Evolutionary conservation across 2,329 filamentous ascomycete genomes (phyloP).

Genomic region (Cryphonectria carpinicola): DNA sequence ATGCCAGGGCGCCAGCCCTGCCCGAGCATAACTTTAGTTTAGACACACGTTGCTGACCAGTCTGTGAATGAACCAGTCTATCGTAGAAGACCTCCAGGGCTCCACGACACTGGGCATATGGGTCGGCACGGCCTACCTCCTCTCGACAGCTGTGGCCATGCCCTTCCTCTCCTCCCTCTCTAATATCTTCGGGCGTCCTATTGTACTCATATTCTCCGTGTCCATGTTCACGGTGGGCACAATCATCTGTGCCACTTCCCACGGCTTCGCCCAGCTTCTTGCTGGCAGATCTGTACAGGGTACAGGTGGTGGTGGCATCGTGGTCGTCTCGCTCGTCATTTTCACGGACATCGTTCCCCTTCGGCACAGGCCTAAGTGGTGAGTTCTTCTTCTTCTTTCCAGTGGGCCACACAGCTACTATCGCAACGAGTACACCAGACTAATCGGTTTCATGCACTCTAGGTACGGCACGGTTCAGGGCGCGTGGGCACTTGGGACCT

Average conservation of each 20-base stretch:
- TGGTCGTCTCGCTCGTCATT: slow-evolving; percentile 45
- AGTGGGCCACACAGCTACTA: background rate
- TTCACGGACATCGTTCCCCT: slow-evolving; percentile 49
- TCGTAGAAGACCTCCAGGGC: slow-evolving; percentile 34
- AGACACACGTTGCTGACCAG: slow-evolving; percentile 10
- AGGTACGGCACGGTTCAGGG: slow-evolving; percentile 43
- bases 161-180: slow-evolving; percentile 39
- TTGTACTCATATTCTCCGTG: slow-evolving; percentile 40
- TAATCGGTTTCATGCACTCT: background rate
- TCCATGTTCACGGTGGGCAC: slow-evolving; percentile 49
- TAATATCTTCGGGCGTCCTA: slow-evolving; percentile 42
- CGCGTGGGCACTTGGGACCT: slow-evolving; percentile 46
- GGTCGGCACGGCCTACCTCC: slow-evolving; percentile 37
- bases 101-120: slow-evolving; percentile 37
- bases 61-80: slow-evolving; percentile 26
- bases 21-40: too few relatives aligned
- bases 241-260: slow-evolving; percentile 43
- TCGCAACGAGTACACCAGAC: background rate
- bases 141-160: slow-evolving; percentile 37
- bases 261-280: slow-evolving; percentile 40
- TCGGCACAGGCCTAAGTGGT: slow-evolving; percentile 41
- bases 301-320: slow-evolving; percentile 46
- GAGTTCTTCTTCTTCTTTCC: background rate
- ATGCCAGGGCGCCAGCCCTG: background rate
- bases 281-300: slow-evolving; percentile 46